Evolutionary conservation across 1,284 basidiomycete genomes (phyloP).

Genomic region (Trichosporon ovoides): DNA sequence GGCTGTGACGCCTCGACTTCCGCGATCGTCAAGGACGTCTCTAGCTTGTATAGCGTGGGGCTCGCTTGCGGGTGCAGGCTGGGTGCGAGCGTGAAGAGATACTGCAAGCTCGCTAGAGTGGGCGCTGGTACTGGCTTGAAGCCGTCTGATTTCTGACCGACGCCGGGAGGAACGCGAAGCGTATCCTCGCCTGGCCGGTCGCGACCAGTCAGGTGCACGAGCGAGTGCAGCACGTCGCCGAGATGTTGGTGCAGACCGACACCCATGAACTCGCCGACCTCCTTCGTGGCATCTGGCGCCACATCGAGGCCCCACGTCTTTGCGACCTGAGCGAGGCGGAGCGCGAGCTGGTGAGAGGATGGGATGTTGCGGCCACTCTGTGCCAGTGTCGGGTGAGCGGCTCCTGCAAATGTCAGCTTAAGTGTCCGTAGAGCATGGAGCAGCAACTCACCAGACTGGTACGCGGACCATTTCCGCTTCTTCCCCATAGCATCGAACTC

Average conservation of each 20-base stretch:
- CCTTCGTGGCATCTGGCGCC: conserved; percentile 22
- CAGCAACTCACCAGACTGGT: conserved; percentile 14
- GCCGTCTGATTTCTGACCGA: conserved; percentile 4
- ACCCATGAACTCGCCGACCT: conserved; percentile 45
- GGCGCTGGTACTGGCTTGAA: conserved; percentile 21
- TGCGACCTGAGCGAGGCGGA: conserved; percentile 32
- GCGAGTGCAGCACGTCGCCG: conserved; percentile 33
- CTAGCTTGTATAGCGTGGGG: conserved; percentile 39
- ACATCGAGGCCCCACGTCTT: conserved; percentile 32
- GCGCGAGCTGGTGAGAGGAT: conserved; percentile 33
- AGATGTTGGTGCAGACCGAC: conserved; percentile 42
- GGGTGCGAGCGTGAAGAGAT: conserved; percentile 38
- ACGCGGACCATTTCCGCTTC: conserved; percentile 22
- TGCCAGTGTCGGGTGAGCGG: conserved; percentile 25
- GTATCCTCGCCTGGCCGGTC: conserved; percentile 36
- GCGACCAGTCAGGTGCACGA: conserved; percentile 34
- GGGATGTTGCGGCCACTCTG: conserved; percentile 27
- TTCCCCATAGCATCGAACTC: conserved; percentile 15
- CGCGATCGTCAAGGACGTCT: conserved; percentile 27
- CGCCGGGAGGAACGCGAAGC: conserved; percentile 29
- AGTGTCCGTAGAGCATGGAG: background rate
- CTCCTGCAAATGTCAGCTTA: conserved; percentile 3
- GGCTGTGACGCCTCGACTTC: conserved; percentile 23
- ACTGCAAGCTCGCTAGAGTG: conserved; percentile 30
- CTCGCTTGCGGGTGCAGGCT: conserved; percentile 37